phyloP scores from a whole-genome alignment of 176 grass and related monocot species.

The Hordeum vulgare region MorexV3_pseudomolecules_assembly NC_058523.1:412481363-412481862 shows the following conservation, averaged over 20 bases:
- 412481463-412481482: background rate
- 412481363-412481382: background rate
- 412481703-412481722: conserved; percentile 42
- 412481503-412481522: conserved; percentile 95
- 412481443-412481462: background rate
- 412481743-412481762: conserved; percentile 74
- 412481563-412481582: conserved; percentile 60
- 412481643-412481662: conserved; percentile 56
- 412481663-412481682: conserved; percentile 32
- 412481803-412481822: conserved; percentile 90
- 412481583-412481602: conserved; percentile 75
- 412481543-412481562: conserved; percentile 72
- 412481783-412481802: conserved; percentile 87
- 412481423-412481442: background rate
- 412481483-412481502: conserved; percentile 1
- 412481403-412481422: background rate
- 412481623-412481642: conserved; percentile 82
- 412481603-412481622: conserved; percentile 89
- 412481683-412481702: conserved; percentile 61
- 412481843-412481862: background rate
- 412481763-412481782: conserved; percentile 89
- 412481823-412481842: conserved; percentile 52
- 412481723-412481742: conserved; percentile 61
- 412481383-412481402: background rate
- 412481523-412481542: conserved; percentile 46